phyloP scores from a whole-genome alignment of 1,139 yeast species.

The Casaregolazyma lundiana region DNA sequence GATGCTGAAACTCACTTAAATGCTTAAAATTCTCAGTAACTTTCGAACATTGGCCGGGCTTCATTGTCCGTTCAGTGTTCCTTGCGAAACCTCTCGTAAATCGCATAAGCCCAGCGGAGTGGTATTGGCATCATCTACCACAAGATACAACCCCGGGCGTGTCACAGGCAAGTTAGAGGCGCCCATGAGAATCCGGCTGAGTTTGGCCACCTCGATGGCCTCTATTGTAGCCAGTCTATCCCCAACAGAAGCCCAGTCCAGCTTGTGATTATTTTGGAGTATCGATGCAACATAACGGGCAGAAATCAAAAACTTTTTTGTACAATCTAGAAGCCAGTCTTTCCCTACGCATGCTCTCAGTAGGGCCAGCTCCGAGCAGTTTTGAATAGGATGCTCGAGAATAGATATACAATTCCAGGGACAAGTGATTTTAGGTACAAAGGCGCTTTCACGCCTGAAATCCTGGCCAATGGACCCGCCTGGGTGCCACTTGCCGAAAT shows the following conservation, averaged over 20 bases:
- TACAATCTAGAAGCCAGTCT: conserved; percentile 14
- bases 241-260: conserved; percentile 4
- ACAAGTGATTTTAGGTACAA: conserved; percentile 1
- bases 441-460: conserved; percentile 20
- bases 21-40: no score
- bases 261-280: conserved; percentile 1
- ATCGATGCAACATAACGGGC: conserved; percentile 1
- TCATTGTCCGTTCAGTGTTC: no score
- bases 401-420: conserved; percentile 13
- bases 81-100: neutral
- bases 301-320: neutral
- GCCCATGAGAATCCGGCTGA: conserved; percentile 14
- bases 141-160: neutral
- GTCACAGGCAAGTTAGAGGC: conserved; percentile 12
- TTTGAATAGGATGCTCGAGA: conserved; percentile 8
- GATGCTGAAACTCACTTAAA: no score
- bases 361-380: conserved; percentile 18
- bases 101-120: conserved; percentile 4
- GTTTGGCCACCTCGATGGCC: conserved; percentile 14
- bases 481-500: conserved; percentile 73
- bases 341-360: conserved; percentile 25
- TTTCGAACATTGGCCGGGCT: no score
- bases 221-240: conserved; percentile 11
- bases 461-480: conserved; percentile 84
- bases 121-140: conserved; percentile 5